Evolutionary conservation across 176 grass and related monocot species (phyloP).

Genomic region (Bothriochloa decipiens): DNA sequence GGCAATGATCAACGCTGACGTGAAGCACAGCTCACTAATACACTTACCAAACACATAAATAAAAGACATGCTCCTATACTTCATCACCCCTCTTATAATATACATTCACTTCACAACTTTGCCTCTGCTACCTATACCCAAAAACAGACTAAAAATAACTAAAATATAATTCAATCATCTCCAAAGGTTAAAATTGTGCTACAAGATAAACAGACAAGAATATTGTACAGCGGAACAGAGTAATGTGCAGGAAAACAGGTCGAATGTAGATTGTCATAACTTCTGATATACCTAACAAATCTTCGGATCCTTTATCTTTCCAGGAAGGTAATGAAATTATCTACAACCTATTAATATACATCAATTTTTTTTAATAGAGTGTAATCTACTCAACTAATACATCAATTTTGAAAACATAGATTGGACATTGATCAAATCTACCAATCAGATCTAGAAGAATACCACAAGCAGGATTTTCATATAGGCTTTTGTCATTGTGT

Average conservation of each 20-base stretch:
- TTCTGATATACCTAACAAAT: neutral
- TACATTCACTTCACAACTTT: neutral
- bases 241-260: neutral
- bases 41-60: neutral
- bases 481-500: too few relatives aligned
- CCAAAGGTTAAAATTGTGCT: neutral
- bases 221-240: neutral
- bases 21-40: neutral
- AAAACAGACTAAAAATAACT: neutral
- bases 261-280: neutral
- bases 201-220: neutral
- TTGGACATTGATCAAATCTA: neutral
- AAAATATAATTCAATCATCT: neutral
- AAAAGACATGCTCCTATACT: neutral
- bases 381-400: neutral
- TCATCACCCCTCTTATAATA: too few relatives aligned
- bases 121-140: neutral
- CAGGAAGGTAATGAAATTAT: neutral
- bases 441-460: neutral
- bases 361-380: neutral
- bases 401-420: neutral
- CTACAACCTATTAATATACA: neutral
- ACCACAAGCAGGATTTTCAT: neutral
- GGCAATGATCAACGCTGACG: neutral
- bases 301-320: neutral